Base-by-base conservation (phyloP, 495 filamentous ascomycete species). In the Glarea lozoyensis region DNA sequence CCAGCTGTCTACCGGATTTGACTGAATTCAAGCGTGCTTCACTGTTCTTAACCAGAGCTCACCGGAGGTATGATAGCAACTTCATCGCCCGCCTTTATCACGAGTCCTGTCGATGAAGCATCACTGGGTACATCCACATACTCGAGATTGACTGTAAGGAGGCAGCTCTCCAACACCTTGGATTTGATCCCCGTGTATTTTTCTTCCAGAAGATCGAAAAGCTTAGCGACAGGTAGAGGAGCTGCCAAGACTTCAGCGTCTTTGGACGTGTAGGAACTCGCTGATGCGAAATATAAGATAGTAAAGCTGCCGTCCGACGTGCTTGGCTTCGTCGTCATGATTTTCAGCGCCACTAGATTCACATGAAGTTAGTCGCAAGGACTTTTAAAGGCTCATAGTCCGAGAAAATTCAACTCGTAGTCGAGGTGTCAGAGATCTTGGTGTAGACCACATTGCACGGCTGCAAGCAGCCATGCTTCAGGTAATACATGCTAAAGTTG, bases 51-150 rank as follows among this genome's bases (percentile, higher is more conserved):
- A 16, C 86, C 86, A 27, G 83, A 85, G 69, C 92, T 97, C 38
- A 97, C 92, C n/a, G 92, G 92, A 22, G 92, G 92, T 48, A 98
- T 96, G 34, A 98, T 81, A 10, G 83, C 93, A 34, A 97, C 87
- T 63, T 98, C 92, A 52, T 92, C 85, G 13, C 88, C 89, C 16
- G 70, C 75, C 43, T 80, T 55, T 46, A 98, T 86, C 32, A 81
- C 59, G 4, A 61, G 53, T 24, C 60, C 56, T 16, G 60, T 53
- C 61, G 10, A 35, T 10, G 58, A 60, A 19, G 63, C 61, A 4
- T 63, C 62, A 3, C 63, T 55, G n/a, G n/a, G n/a, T 19, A 90
- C 44, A 62, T 98, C 88, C 24, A 94, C 79, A 64, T 97, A 98
- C 20, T 88, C 75, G 27, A 93, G 64, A 47, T 95, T 93, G 25